These are phyloP conservation scores for Ganoderma sp. DNA, from an alignment of 1,284 basidiomycete species.

Conservation along the genomic window DNA sequence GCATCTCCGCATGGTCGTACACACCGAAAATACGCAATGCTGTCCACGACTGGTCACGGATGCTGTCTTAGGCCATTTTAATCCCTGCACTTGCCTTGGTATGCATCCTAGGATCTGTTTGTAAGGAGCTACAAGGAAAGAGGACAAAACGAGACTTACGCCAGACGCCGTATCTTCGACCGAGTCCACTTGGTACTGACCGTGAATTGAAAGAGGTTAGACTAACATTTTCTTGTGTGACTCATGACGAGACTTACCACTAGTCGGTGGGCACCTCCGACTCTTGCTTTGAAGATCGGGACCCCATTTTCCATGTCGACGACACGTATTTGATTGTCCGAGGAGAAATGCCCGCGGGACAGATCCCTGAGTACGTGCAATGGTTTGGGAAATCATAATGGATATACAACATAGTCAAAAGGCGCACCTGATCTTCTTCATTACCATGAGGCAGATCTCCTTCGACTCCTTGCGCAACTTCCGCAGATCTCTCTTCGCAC, in stretches of 20 bases:
- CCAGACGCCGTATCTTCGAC: background rate
- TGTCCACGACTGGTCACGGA: conserved; percentile 28
- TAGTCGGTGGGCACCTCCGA: conserved; percentile 57
- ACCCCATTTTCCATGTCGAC: conserved; percentile 48
- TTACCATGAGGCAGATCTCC: conserved; percentile 49
- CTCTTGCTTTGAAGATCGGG: conserved; percentile 64
- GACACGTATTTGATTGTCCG: conserved; percentile 61
- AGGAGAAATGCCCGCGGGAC: conserved; percentile 63
- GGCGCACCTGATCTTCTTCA: conserved; percentile 57
- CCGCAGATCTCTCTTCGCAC: conserved; percentile 48
- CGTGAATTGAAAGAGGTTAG: no score
- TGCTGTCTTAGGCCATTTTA: background rate
- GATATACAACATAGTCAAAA: background rate
- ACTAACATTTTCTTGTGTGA: no score
- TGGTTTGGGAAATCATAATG: no score
- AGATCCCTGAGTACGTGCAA: conserved; percentile 50
- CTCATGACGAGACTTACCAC: conserved; percentile 47
- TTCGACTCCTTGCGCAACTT: conserved; percentile 44
- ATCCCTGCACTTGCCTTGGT: background rate
- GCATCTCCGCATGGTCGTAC: conserved; percentile 57
- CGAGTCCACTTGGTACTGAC: background rate
- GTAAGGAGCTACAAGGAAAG: background rate
- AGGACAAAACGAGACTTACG: background rate
- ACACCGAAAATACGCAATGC: conserved; percentile 61
- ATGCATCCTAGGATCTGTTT: background rate